Evolutionary conservation across 345 rosid genomes (phyloP), one percentile per base, ranked within the genome.

Genomic region (Syzygium grande): DNA sequence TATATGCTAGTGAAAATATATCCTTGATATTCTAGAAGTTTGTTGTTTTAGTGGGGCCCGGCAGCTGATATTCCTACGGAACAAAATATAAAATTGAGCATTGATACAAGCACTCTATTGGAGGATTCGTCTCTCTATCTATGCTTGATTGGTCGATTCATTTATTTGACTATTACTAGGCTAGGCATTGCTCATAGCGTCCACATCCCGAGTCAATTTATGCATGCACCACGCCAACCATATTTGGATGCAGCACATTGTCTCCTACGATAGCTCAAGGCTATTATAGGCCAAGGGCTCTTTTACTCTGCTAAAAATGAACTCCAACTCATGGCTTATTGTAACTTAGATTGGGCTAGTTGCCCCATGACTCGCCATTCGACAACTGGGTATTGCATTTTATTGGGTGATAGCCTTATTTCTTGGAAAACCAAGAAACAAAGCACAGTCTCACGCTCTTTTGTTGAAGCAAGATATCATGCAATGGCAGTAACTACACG

Each of bases 21-120:
- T 27, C 30, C 0, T 0, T 0, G 65, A 59, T 59, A 22, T 55
- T 22, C 59, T 55, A 55, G 0, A 55, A 55, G 1, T 21, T 55
- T 55, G 27, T 55, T 23, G 4, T 22, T 55, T 55, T 55, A 55
- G 27, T 55, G 22, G 25, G 21, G 8, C 58, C 25, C 2, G 25
- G 7, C 25, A 7, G 4, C 21, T 55, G 58, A 55, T 21, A 55
- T 25, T 55, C 59, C 3, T 21, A 55, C 5, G 25, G 25, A 55
- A 23, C 21, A 55, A 10, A 55, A 55, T 55, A 3, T 21, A 55
- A 55, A 21, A 55, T 21, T 55, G 25, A 55, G 59, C 25, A 55
- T 55, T 19, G 59, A 55, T 55, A 21, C 9, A 21, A 0, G 54
- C 54, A 15, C 19, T 52, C 54, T 52, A 15, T 52, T 52, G 5